phyloP scores from a whole-genome alignment of 1,284 basidiomycete species.

The Cutaneotrichosporon sp. region DNA sequence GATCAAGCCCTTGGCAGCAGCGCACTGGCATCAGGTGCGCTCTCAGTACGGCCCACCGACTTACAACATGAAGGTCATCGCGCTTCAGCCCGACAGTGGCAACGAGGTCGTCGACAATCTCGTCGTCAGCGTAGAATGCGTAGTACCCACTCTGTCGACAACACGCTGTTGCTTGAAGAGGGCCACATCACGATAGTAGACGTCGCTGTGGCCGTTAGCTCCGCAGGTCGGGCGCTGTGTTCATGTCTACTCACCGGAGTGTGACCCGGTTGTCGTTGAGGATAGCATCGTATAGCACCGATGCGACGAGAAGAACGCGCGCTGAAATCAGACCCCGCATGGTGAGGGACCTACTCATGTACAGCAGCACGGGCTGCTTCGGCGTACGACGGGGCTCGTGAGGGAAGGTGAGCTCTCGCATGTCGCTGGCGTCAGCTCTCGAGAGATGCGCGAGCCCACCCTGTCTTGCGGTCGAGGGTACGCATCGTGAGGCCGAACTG shows the following conservation, averaged over 20 bases:
- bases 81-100: slow-evolving; percentile 74
- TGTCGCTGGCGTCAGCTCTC: slow-evolving; percentile 18
- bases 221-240: no score
- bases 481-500: not conserved
- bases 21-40: slow-evolving; percentile 61
- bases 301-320: slow-evolving; percentile 33
- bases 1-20: slow-evolving; percentile 81
- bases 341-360: slow-evolving; percentile 25
- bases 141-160: slow-evolving; percentile 68
- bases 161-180: slow-evolving; percentile 72
- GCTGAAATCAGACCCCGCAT: slow-evolving; percentile 24
- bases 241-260: slow-evolving; percentile 35
- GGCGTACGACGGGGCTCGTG: slow-evolving; percentile 26
- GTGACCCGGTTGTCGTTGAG: slow-evolving; percentile 33
- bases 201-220: slow-evolving; percentile 62
- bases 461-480: slow-evolving; percentile 24
- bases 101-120: slow-evolving; percentile 86
- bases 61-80: slow-evolving; percentile 75
- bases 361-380: slow-evolving; percentile 11
- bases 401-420: slow-evolving; percentile 36
- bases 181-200: slow-evolving; percentile 78
- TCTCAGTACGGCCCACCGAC: slow-evolving; percentile 35
- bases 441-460: slow-evolving; percentile 13
- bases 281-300: slow-evolving; percentile 41
- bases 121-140: slow-evolving; percentile 5